A percentile compares a stretch with the other conserved stretches of the same genome.
Evolutionary conservation across 179 eudicot genomes (phyloP).

Genomic region (Beta macrorhiza): DNA sequence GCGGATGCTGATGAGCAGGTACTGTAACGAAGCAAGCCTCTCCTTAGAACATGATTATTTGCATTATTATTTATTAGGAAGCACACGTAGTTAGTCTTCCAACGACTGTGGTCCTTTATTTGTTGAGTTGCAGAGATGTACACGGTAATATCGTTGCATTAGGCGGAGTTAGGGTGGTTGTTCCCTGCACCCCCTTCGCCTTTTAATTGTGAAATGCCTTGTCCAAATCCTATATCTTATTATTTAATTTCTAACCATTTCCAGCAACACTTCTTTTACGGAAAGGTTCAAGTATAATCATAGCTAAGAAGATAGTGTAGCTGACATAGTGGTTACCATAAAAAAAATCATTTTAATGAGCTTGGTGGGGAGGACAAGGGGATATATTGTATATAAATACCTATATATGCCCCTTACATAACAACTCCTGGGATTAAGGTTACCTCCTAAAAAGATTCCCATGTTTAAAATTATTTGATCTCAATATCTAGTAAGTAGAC

Average conservation of each 20-base stretch:
- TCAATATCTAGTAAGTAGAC: neutral
- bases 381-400: neutral
- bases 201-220: too few species aligned
- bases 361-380: neutral
- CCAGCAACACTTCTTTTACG: neutral
- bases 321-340: too few species aligned
- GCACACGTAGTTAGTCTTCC: neutral
- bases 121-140: neutral
- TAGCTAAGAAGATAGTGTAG: neutral
- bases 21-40: neutral
- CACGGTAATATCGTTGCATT: neutral
- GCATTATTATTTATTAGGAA: neutral
- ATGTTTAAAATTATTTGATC: neutral
- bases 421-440: neutral
- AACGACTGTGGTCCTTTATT: neutral
- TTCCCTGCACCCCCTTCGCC: neutral
- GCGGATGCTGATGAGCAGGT: slow-evolving; percentile 97
- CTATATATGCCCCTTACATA: neutral
- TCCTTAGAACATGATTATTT: neutral
- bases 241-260: neutral
- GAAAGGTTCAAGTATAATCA: neutral
- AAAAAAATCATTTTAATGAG: neutral
- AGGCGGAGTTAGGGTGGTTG: neutral
- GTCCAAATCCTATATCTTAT: neutral
- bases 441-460: neutral